Conservation (phyloP, 148 eudicot species). For the Silene uniflora region DNA sequence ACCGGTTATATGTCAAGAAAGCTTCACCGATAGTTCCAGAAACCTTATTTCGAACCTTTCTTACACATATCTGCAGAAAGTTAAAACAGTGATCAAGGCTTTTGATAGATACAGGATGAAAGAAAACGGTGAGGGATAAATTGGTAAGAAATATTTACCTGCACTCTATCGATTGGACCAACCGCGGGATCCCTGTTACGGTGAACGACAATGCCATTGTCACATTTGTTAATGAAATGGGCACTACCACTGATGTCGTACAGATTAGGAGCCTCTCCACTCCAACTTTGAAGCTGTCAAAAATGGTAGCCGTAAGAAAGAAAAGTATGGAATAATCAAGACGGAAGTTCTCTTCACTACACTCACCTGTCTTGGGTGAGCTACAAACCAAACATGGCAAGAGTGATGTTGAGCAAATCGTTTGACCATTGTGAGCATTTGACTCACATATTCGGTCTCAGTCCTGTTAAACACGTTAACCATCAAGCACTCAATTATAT, state of each 20-base stretch:
- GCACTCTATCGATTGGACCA: constrained; percentile 75
- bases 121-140: background rate
- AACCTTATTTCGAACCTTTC: constrained; percentile 93
- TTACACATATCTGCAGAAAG: constrained; percentile 62
- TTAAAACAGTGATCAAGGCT: background rate
- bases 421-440: constrained; percentile 85
- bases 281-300: constrained; percentile 78
- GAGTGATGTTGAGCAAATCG: constrained; percentile 95
- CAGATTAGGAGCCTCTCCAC: constrained; percentile 70
- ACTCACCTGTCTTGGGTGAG: constrained; percentile 92
- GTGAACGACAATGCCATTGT: constrained; percentile 91
- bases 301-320: constrained; percentile 17
- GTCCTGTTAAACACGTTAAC: constrained; percentile 49
- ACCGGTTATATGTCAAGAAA: constrained; percentile 75
- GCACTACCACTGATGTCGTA: constrained; percentile 99
- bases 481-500: background rate
- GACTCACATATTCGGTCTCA: constrained; percentile 96
- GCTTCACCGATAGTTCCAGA: constrained; percentile 85
- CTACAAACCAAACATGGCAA: constrained; percentile 99
- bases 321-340: background rate
- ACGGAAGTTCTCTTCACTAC: background rate
- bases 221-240: constrained; percentile 96
- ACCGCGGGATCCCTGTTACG: constrained; percentile 88
- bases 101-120: background rate
- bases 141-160: constrained; percentile 31